Evolutionary conservation across 257 asterid genomes (phyloP), one percentile per base, ranked within the genome.

Genomic region (Cinchona pubescens): DNA sequence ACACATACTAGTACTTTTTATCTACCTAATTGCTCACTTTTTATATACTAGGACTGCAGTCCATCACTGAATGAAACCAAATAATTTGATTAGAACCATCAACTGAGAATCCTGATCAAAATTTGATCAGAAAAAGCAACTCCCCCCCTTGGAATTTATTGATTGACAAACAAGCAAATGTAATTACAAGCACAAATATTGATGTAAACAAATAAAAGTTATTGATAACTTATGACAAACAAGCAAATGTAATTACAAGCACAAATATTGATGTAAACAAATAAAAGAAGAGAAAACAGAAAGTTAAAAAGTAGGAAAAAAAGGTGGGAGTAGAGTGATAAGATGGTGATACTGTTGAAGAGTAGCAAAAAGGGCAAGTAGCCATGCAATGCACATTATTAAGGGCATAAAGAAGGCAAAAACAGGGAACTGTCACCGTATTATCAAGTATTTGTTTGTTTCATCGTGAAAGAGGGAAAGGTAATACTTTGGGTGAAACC

Each of bases 401-500:
- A 79, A 78, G 75, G n/a, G n/a, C 73, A 67, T 81, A 86, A 85
- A 81, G 81, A 79, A 77, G 81, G 90, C 27, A 82, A 81, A 76
- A 67, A 81, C 67, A 82, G 88, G 84, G 69, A 32, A 70, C 83
- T 89, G 89, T 49, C 79, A 80, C 5, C 82, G 87, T 82, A 85
- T 74, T 73, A 86, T 82, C 89, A 78, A 72, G 85, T 32, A 86
- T 82, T 79, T 86, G 87, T 83, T 84, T 86, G 92, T 88, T 88
- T 89, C 81, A 80, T 83, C 84, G 89, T 85, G 85, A 90, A 86
- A 83, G 84, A 89, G 88, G 77, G 79, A 90, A 88, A 87, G 86
- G 84, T 80, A 90, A 87, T 80, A 75, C 88, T 85, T 87, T 90
- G 96, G 94, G 96, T 90, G 96, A 90, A 90, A 90, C 92, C 96